A percentile compares a stretch with the other conserved stretches of the same genome.
phyloP scores from a whole-genome alignment of 1,284 basidiomycete genomes.

The Cystobasidium pallidum region DNA sequence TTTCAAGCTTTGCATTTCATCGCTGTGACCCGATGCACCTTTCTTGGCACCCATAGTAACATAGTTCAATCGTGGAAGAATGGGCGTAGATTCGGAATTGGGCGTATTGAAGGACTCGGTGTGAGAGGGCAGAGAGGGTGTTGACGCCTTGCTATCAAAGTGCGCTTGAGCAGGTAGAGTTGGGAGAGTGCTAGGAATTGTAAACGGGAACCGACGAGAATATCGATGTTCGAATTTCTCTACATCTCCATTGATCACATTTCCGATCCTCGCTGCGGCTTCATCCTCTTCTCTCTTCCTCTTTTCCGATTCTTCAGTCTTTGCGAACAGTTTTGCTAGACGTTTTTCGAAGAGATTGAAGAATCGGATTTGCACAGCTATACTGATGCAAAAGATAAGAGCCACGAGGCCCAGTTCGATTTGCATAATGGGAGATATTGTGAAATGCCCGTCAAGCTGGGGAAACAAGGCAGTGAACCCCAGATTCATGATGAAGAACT shows the following conservation, averaged over 20 bases:
- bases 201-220: conserved; percentile 34
- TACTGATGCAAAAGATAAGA: conserved; percentile 68
- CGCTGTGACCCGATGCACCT: background rate
- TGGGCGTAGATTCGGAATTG: conserved; percentile 26
- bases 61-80: conserved; percentile 33
- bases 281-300: conserved; percentile 72
- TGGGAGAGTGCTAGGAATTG: conserved; percentile 8
- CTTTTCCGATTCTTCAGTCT: conserved; percentile 76
- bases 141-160: conserved; percentile 2
- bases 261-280: conserved; percentile 61
- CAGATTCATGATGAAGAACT: conserved; percentile 95
- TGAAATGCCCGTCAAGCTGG: conserved; percentile 64
- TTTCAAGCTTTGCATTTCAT: conserved; percentile 6
- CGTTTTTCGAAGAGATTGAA: conserved; percentile 70
- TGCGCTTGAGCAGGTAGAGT: conserved; percentile 1
- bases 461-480: conserved; percentile 80
- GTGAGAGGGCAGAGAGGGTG: conserved; percentile 9
- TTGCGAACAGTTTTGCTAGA: conserved; percentile 66
- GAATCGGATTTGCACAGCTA: conserved; percentile 80
- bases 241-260: conserved; percentile 27
- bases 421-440: conserved; percentile 67
- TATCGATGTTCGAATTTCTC: conserved; percentile 44
- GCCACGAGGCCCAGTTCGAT: conserved; percentile 88
- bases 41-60: conserved; percentile 17
- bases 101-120: conserved; percentile 24